phyloP scores from a whole-genome alignment of 1,284 basidiomycete genomes.

The Cerrena zonata region DNA sequence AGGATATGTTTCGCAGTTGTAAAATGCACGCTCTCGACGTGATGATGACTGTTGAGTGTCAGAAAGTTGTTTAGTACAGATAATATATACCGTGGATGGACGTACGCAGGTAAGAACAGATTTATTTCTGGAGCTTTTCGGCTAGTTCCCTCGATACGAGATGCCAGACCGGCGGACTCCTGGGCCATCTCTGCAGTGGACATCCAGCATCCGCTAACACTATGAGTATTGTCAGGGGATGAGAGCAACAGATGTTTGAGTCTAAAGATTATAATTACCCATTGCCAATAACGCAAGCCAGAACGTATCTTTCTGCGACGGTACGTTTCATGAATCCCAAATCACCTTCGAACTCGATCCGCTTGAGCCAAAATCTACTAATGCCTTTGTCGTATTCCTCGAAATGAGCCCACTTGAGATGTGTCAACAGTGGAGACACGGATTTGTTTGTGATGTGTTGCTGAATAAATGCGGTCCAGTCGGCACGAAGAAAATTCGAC shows the following conservation, averaged over 20 bases:
- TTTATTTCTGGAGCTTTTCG: slow-evolving; percentile 33
- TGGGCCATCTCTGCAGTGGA: slow-evolving; percentile 58
- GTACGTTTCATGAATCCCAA: slow-evolving; percentile 36
- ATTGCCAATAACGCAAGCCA: slow-evolving; percentile 63
- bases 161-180: slow-evolving; percentile 49
- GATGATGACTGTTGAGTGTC: slow-evolving; percentile 50
- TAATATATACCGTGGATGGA: slow-evolving; percentile 4
- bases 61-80: background rate
- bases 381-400: slow-evolving; percentile 68
- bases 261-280: slow-evolving; percentile 37
- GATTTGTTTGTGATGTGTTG: slow-evolving; percentile 13
- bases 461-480: slow-evolving; percentile 59
- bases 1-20: slow-evolving; percentile 31
- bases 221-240: slow-evolving; percentile 22
- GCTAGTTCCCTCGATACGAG: slow-evolving; percentile 10
- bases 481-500: slow-evolving; percentile 38
- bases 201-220: slow-evolving; percentile 63
- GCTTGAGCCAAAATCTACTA: slow-evolving; percentile 55
- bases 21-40: slow-evolving; percentile 71
- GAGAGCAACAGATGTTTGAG: background rate
- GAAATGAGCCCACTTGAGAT: slow-evolving; percentile 54
- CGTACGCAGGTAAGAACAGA: slow-evolving; percentile 60
- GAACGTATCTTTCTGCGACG: slow-evolving; percentile 55
- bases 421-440: slow-evolving; percentile 27
- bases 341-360: slow-evolving; percentile 38